phyloP scores from a whole-genome alignment of 1,284 basidiomycete species.

The Papiliotrema fonsecae region DNA sequence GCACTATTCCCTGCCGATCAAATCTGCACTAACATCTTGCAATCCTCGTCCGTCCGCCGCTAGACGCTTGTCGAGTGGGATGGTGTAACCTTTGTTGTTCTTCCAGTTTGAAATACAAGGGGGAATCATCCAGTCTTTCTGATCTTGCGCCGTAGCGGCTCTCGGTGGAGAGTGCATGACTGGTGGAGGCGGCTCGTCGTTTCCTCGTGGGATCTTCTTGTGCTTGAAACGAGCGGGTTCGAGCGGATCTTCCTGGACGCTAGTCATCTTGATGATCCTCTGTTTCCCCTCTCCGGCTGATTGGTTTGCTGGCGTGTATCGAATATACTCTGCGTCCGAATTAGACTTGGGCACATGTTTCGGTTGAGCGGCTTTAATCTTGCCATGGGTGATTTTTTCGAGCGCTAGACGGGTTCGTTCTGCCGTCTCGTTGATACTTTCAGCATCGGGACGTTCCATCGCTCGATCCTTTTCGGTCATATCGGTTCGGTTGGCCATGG shows the following conservation, averaged over 20 bases:
- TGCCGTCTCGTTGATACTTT: constrained; percentile 78
- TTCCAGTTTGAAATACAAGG: constrained; percentile 99
- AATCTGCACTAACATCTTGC: constrained; percentile 73
- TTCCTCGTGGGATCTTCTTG: constrained; percentile 94
- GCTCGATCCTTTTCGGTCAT: constrained; percentile 64
- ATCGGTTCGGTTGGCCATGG: constrained; percentile 83
- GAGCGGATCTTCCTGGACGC: constrained; percentile 92
- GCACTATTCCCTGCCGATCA: neutral
- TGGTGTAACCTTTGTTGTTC: constrained; percentile 99
- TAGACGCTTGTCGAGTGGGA: constrained; percentile 95
- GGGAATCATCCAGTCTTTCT: constrained; percentile 99
- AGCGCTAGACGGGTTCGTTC: constrained; percentile 86
- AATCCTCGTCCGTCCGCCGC: constrained; percentile 95
- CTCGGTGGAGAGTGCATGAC: constrained; percentile 92
- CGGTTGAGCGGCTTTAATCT: constrained; percentile 95
- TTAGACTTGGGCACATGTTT: constrained; percentile 61
- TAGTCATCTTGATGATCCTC: constrained; percentile 98
- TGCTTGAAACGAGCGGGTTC: constrained; percentile 97
- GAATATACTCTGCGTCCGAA: constrained; percentile 77
- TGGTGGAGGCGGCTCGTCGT: constrained; percentile 94
- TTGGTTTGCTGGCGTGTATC: constrained; percentile 79
- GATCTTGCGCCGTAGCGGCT: constrained; percentile 92
- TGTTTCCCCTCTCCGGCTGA: constrained; percentile 61
- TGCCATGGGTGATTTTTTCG: constrained; percentile 88
- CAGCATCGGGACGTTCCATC: constrained; percentile 90